Conservation (phyloP, 2,329 filamentous ascomycete species). For the Atkinsonella texensis region DNA sequence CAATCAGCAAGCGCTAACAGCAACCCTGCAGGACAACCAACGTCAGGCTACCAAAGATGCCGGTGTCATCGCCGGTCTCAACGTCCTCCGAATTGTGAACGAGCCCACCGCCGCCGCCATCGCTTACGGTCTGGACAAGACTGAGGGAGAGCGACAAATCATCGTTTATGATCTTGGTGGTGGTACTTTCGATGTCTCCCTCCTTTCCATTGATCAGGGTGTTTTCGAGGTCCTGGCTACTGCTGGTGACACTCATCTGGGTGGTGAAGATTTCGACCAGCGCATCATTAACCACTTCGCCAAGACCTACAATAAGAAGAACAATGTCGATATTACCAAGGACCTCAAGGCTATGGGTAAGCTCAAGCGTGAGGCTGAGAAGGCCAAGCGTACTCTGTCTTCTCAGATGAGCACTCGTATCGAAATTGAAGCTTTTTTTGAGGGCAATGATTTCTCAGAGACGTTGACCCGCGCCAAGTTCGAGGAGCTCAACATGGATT, state of each 20-base stretch:
- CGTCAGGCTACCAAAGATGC: conserved; percentile 95
- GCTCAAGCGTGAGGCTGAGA: conserved; percentile 98
- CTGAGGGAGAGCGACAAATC: conserved; percentile 71
- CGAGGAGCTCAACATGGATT: conserved; percentile 96
- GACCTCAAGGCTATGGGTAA: conserved; percentile 98
- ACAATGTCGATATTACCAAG: conserved; percentile 83
- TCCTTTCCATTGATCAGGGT: conserved; percentile 81
- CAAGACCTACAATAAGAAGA: conserved; percentile 99
- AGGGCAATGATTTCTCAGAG: conserved; percentile 97
- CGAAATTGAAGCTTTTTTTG: conserved; percentile 94
- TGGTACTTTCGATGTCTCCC: conserved; percentile 90
- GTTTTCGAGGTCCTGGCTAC: conserved; percentile 92
- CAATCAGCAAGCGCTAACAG: neutral
- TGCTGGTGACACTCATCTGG: conserved; percentile 91
- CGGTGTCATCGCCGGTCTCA: conserved; percentile 81
- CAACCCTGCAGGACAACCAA: conserved; percentile 57
- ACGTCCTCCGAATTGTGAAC: conserved; percentile 93
- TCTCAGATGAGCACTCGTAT: conserved; percentile 88
- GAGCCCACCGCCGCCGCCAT: conserved; percentile 93
- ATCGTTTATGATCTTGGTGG: conserved; percentile 90
- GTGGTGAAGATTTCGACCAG: conserved; percentile 99
- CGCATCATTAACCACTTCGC: conserved; percentile 91
- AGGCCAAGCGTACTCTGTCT: conserved; percentile 96
- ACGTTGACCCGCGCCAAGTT: conserved; percentile 98
- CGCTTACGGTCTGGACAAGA: conserved; percentile 88